phyloP scores from a whole-genome alignment of 1,139 yeast species.

The Meyerozyma smithsonii region DNA sequence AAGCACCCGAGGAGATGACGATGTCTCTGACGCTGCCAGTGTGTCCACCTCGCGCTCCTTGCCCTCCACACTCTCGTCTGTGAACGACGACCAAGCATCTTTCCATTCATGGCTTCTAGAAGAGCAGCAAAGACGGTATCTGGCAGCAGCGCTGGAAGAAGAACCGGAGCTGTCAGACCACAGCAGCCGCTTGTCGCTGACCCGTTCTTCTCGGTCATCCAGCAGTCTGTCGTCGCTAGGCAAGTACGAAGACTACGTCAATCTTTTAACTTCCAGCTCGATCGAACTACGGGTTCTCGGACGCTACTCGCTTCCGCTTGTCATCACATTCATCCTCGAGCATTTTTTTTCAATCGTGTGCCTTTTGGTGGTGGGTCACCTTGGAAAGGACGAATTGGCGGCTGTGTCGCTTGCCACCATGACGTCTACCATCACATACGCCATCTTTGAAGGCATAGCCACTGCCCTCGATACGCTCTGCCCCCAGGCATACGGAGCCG shows the following conservation, averaged over 20 bases:
- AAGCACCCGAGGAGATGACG: slow-evolving; percentile 36
- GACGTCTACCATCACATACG: slow-evolving; percentile 82
- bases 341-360: slow-evolving; percentile 70
- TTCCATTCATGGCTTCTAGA: slow-evolving; percentile 58
- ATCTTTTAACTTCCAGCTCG: slow-evolving; percentile 39
- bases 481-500: slow-evolving; percentile 79
- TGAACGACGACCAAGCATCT: slow-evolving; percentile 51
- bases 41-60: slow-evolving; percentile 53
- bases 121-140: slow-evolving; percentile 60
- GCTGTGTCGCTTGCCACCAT: slow-evolving; percentile 84
- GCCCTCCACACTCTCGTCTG: slow-evolving; percentile 56
- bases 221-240: slow-evolving; percentile 14
- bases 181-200: slow-evolving; percentile 9
- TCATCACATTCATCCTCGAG: slow-evolving; percentile 64
- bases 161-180: slow-evolving; percentile 3
- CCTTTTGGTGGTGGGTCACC: slow-evolving; percentile 66
- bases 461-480: slow-evolving; percentile 85
- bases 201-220: slow-evolving; percentile 4
- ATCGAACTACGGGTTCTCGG: slow-evolving; percentile 46
- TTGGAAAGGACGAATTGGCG: slow-evolving; percentile 68
- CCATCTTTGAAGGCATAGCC: slow-evolving; percentile 82
- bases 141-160: slow-evolving; percentile 23
- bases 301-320: slow-evolving; percentile 58
- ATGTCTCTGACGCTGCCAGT: slow-evolving; percentile 47
- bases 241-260: slow-evolving; percentile 33